Base-by-base conservation (phyloP, 345 rosid species). In the Garcia nutans region DNA sequence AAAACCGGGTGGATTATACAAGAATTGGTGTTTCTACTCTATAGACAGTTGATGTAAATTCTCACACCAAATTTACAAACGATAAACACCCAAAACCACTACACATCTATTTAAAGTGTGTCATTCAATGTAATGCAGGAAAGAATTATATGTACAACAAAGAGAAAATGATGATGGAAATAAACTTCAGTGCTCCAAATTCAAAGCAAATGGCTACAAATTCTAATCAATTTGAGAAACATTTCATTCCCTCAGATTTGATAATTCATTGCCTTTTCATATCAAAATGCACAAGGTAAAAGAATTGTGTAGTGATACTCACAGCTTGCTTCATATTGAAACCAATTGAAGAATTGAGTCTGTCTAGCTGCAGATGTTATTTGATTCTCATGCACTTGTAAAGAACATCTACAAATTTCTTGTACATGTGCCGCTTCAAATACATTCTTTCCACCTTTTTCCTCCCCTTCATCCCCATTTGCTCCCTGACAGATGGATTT, bases 371-470 rank as follows among this genome's bases (percentile, higher is more conserved):
- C 22, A 24, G 73, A 68, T 69, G 68, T 74, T 76, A 86, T 70
- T 84, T 85, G 81, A 84, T 81, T 78, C 93, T 89, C 97, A 94
- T 89, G 85, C 99, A 92, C 82, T 75, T 90, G 85, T 86, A 79
- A 62, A 95, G 87, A 80, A 92, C 93, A 74, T 86, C 87, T 1
- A 88, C 92, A 67, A 92, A 87, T 80, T 86, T 85, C 84, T 81
- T 88, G 89, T 90, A 94, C 97, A 95, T 91, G 66, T 92, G 97
- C 79, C 86, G 83, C 84, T 95, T 95, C 92, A 95, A 77, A 85
- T 88, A 89, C 94, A 84, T 79, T 66, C 67, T 78, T 75, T 87
- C 87, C 7, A 89, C 94, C 80, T 68, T 90, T 73, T 84, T 83
- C 72, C 92, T 91, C 77, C 97, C 99, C 78, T 89, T 73, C 65